phyloP scores from a whole-genome alignment of 2,329 filamentous ascomycete genomes.

The Colletotrichum destructivum region DNA sequence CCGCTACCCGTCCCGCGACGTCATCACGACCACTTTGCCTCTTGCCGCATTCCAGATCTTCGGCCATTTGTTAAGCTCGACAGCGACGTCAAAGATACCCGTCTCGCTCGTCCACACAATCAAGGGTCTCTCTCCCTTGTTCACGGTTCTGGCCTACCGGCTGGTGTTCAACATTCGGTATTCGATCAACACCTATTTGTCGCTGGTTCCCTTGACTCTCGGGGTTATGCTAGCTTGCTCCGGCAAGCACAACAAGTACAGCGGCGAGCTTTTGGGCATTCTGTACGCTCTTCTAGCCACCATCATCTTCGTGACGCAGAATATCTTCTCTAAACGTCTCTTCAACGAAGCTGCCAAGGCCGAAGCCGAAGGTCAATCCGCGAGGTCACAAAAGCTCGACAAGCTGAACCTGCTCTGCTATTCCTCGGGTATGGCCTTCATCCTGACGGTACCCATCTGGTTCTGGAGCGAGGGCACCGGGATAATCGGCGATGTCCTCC shows the following conservation, averaged over 20 bases:
- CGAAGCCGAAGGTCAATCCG: constrained; percentile 78
- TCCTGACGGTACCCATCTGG: constrained; percentile 93
- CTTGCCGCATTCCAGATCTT: constrained; percentile 93
- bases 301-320: constrained; percentile 96
- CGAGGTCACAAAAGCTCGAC: constrained; percentile 84
- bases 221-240: constrained; percentile 98
- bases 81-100: constrained; percentile 93
- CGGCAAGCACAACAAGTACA: constrained; percentile 78
- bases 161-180: constrained; percentile 91
- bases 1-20: constrained; percentile 82
- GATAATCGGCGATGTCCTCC: constrained; percentile 83
- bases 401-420: constrained; percentile 98
- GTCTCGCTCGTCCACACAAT: constrained; percentile 98
- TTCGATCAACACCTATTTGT: constrained; percentile 87
- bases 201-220: constrained; percentile 88
- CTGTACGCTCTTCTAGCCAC: constrained; percentile 91
- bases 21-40: constrained; percentile 90
- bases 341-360: constrained; percentile 94
- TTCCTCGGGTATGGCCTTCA: constrained; percentile 92
- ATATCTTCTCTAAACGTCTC: constrained; percentile 97
- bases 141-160: constrained; percentile 95
- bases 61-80: constrained; percentile 93
- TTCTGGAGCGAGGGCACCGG: constrained; percentile 89
- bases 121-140: constrained; percentile 95
- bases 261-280: constrained; percentile 91